Base-by-base conservation (phyloP, 495 filamentous ascomycete genomes). In the Penicillium odoratum region DNA sequence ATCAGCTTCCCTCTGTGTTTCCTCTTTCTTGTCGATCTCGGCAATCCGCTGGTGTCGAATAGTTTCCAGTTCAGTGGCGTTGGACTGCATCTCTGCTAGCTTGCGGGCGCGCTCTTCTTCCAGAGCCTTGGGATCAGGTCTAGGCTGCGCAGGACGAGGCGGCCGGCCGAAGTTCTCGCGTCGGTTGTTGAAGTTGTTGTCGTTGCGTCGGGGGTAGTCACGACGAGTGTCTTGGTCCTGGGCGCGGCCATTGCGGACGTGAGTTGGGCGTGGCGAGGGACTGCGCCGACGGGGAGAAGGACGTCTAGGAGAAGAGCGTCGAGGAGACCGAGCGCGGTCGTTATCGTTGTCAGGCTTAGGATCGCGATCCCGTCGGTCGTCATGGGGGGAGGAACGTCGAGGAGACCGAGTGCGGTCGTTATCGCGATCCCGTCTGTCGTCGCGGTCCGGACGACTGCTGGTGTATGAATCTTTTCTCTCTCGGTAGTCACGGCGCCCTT, bases 71-170 rank as follows among this genome's bases (percentile, higher is more conserved):
- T 88, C 83, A 3, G 79, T 78, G n/a, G 94, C 94, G 53, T 90
- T 90, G 26, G 83, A 81, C 65, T 92, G 90, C 94, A 98, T 98
- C 34, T 87, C 89, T 16, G 89, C 91, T 5, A 98, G 77, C 65
- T 89, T 93, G 48, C 73, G 72, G 30, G 69, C 68, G 33, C 75
- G 75, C 43, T 81, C 77, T 57, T 77, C 76, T 33, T 75, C 70
- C 15, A 56, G 44, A 4, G 65, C 67, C 31, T 71, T 71, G 21
- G 62, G 56, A 18, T 67, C 64, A 10, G 57, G 47, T 18, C 53
- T 62, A 26, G 59, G 50, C 13, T 62, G 48, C 25, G 55, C 54
- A 9, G 58, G 30, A 10, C 52, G 61, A 36, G 50, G 40, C 7
- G 63, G 34, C 21, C 72, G 64, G 9, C 55, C 57, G 38, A 59